phyloP scores from a whole-genome alignment of 2,329 filamentous ascomycete genomes.

The Calonectria crousiana region DNA sequence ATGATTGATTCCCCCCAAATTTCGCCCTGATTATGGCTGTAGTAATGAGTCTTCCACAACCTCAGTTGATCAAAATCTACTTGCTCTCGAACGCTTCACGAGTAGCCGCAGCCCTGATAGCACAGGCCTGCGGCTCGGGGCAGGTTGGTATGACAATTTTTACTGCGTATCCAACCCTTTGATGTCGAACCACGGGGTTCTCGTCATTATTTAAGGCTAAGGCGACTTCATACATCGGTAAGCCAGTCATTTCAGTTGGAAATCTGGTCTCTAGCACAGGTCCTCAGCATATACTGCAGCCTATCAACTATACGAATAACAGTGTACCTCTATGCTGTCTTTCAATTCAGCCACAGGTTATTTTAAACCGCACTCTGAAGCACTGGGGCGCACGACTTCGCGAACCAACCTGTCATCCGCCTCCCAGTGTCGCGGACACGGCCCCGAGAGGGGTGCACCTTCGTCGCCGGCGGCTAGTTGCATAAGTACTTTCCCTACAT shows the following conservation, averaged over 20 bases:
- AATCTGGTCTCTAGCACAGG: no score
- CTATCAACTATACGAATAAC: not conserved
- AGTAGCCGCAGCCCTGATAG: constrained; percentile 24
- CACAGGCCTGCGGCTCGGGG: constrained; percentile 28
- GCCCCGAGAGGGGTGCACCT: not conserved
- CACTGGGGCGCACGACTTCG: constrained; percentile 9
- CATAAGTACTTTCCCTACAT: not conserved
- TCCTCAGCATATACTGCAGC: not conserved
- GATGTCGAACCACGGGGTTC: not conserved
- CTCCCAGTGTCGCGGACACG: constrained; percentile 20
- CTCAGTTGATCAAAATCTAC: constrained; percentile 10
- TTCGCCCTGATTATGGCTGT: not conserved
- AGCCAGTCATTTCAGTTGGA: not conserved
- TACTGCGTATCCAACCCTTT: not conserved
- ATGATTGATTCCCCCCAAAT: not conserved
- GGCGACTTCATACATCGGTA: constrained; percentile 15
- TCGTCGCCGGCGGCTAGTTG: constrained; percentile 13
- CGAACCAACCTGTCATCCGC: not conserved
- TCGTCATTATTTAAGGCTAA: constrained; percentile 8
- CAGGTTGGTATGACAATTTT: constrained; percentile 18
- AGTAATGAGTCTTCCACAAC: not conserved
- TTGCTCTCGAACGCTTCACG: constrained; percentile 24
- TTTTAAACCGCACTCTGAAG: not conserved
- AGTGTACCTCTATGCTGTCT: not conserved
- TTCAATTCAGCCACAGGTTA: not conserved